Evolutionary conservation across 345 rosid species (phyloP), one percentile per base, ranked within the genome.

Genomic region (Triadica sebifera): DNA sequence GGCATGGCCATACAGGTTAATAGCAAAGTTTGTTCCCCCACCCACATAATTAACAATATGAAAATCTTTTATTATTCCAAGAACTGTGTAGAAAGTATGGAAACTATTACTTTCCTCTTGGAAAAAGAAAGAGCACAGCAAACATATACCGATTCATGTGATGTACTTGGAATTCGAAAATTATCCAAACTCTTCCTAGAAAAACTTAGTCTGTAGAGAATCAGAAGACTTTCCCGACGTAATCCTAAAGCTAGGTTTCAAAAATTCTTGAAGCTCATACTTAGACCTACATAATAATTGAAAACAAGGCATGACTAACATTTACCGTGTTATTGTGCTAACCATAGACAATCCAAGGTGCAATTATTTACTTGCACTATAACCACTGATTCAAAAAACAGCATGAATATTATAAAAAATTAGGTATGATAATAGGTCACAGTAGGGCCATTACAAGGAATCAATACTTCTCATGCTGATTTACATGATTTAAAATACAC

Each of bases 231-330:
- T 84, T 65, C 73, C 87, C 0, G 94, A 89, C 34, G 89, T 71
- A 69, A 93, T 96, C 77, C 91, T 88, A 81, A 96, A 89, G 80
- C 95, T 91, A 70, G 98, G 93, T 80, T 96, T 90, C 79, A 93
- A 57, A 80, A 91, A 96, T 84, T 91, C 93, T 87, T 96, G 98
- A 65, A 76, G 87, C 90, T 93, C 97, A 80, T 96, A 96, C 83
- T 96, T 96, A 22, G 98, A 91, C 87, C 98, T 96, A 74, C 73
- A 71, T 55, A 58, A 72, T 81, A 45, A 61, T 74, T 73, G 67
- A 82, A 70, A 70, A 75, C 19, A 70, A 79, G 78, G 55, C 20
- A 70, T 34, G 46, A 45, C 17, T 41, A 20, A 51, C 71, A 62
- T 25, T 69, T 49, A 46, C 56, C 24, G 0, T 16, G 29, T 53